Percentiles rank a stretch among this genome's conserved stretches.
Evolutionary conservation across 371 early-diverging fungal genomes (phyloP).

Genomic region (Apophysomyces ossiformis): DNA sequence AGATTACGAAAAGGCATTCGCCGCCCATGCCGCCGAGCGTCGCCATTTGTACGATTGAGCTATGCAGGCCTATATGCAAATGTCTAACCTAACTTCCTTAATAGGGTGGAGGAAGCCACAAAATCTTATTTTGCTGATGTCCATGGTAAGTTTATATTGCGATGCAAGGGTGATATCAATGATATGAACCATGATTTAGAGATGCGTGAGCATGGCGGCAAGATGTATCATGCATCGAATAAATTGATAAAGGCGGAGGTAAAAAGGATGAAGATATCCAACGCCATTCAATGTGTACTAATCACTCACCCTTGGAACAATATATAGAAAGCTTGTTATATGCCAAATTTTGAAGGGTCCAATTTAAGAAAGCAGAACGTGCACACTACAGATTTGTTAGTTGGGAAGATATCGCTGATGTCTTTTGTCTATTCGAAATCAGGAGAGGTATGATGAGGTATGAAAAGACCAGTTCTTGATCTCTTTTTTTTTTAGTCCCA

Average conservation of each 20-base stretch:
- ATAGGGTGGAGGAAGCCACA: conserved; percentile 61
- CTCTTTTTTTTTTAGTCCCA: conserved; percentile 43
- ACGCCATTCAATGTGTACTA: background rate
- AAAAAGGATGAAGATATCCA: background rate
- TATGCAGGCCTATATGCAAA: background rate
- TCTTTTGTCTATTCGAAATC: conserved; percentile 72
- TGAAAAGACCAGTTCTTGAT: background rate
- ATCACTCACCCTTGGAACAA: too few relatives aligned
- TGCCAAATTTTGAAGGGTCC: conserved; percentile 73
- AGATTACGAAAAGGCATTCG: conserved; percentile 57
- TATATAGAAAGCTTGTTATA: conserved; percentile 62
- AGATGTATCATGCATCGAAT: conserved; percentile 68
- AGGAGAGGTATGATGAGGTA: conserved; percentile 61
- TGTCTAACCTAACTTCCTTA: conserved; percentile 3
- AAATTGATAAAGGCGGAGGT: conserved; percentile 54
- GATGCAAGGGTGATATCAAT: background rate
- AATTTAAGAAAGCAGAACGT: conserved; percentile 56
- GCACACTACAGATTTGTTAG: conserved; percentile 60
- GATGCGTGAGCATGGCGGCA: conserved; percentile 66
- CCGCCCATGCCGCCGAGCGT: conserved; percentile 59
- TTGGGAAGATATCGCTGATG: conserved; percentile 65
- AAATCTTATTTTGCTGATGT: conserved; percentile 72
- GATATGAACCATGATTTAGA: conserved; percentile 32
- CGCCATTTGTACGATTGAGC: conserved; percentile 56
- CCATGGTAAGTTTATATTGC: conserved; percentile 54